Percentiles rank a stretch among this genome's conserved stretches.
These are phyloP conservation scores for Russula virescens DNA, from an alignment of 768 basidiomycete species.

Conservation along the genomic window DNA sequence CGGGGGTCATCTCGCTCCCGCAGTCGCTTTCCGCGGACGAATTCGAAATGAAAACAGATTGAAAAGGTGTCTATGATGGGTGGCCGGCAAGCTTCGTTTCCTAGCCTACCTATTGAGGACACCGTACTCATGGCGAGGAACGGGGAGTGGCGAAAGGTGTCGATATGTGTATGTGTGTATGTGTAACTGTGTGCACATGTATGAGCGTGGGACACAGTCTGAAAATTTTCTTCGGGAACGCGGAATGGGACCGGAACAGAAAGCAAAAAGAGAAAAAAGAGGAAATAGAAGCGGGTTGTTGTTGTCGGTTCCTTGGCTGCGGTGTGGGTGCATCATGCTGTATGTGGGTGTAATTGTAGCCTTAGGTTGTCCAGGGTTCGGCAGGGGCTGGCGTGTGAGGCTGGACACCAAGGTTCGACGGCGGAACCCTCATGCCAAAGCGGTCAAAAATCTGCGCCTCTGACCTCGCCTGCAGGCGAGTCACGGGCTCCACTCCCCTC, in stretches of 20 bases:
- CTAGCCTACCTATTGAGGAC: neutral
- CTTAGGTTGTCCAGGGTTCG: no score
- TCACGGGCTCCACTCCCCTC: neutral
- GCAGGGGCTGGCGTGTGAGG: no score
- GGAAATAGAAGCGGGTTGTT: neutral
- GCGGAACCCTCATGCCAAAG: constrained; percentile 16
- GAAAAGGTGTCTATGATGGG: neutral
- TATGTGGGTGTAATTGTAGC: neutral
- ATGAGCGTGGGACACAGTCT: neutral
- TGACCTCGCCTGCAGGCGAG: constrained; percentile 12
- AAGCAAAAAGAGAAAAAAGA: neutral
- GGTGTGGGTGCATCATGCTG: no score
- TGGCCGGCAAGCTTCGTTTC: neutral
- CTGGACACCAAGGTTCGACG: constrained; percentile 8
- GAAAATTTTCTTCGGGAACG: neutral
- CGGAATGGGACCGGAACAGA: constrained; percentile 20
- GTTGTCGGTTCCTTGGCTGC: no score
- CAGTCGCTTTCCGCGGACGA: neutral
- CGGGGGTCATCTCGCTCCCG: neutral
- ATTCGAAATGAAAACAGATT: neutral
- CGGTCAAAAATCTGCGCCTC: constrained; percentile 1
- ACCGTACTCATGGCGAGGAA: no score
- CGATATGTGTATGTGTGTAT: neutral
- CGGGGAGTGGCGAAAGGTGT: no score
- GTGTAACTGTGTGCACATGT: neutral